phyloP scores from a whole-genome alignment of 2,329 filamentous ascomycete genomes.

The Talaromyces pinophilus region DNA sequence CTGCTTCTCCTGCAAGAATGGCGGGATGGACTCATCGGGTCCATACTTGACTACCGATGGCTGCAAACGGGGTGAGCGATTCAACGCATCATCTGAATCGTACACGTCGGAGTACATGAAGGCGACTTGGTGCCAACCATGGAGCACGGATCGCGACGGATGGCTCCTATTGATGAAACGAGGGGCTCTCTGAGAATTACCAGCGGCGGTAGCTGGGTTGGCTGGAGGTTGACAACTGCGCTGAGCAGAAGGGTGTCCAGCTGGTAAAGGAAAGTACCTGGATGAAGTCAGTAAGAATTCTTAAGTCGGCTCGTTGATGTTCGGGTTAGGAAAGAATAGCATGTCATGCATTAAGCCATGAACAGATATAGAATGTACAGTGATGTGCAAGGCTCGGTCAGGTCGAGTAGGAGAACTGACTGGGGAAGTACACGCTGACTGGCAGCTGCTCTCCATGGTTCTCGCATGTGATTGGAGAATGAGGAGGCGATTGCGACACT shows the following conservation, averaged over 20 bases:
- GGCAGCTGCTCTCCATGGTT: constrained; percentile 6
- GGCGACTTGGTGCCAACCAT: constrained; percentile 34
- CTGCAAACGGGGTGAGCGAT: constrained; percentile 42
- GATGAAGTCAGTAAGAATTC: background rate
- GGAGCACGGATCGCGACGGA: constrained; percentile 23
- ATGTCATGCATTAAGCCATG: background rate
- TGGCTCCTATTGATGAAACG: background rate
- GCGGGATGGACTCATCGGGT: constrained; percentile 36
- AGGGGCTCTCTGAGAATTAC: background rate
- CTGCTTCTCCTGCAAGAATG: constrained; percentile 33
- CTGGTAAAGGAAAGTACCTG: background rate
- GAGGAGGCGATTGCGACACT: background rate
- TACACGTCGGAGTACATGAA: constrained; percentile 43
- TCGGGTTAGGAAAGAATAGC: background rate
- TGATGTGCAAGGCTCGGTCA: background rate
- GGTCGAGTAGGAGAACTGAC: background rate
- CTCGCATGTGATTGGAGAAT: background rate
- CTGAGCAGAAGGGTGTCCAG: background rate
- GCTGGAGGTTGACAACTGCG: background rate
- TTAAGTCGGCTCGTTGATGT: background rate
- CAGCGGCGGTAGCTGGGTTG: background rate
- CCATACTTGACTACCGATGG: constrained; percentile 35
- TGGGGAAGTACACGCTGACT: background rate
- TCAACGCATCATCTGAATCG: constrained; percentile 43
- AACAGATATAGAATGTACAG: background rate